Conservation (phyloP, 345 rosid species). For the Camelina neglecta region DNA sequence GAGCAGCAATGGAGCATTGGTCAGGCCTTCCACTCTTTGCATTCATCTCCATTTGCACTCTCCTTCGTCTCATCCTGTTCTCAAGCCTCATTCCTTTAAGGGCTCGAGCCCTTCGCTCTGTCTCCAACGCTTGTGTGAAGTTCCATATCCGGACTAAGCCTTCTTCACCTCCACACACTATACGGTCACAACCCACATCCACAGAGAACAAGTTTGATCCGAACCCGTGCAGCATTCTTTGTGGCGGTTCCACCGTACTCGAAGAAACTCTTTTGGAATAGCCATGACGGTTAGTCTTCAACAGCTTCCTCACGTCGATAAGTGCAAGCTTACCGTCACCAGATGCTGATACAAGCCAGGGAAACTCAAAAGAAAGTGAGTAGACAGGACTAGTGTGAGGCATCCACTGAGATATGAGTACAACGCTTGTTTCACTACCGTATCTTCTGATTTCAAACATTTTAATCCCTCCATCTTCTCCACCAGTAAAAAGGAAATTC, state of each 20-base stretch:
- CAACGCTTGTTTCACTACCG: conserved; percentile 29
- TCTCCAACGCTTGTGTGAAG: conserved; percentile 81
- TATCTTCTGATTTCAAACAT: conserved; percentile 71
- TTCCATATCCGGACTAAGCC: conserved; percentile 89
- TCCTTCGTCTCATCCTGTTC: conserved; percentile 80
- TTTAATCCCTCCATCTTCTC: conserved; percentile 89
- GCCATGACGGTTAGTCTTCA: conserved; percentile 51
- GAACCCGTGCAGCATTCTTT: conserved; percentile 88
- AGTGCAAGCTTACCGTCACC: conserved; percentile 82
- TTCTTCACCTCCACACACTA: conserved; percentile 90
- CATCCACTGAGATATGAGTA: conserved; percentile 76
- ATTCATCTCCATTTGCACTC: conserved; percentile 70
- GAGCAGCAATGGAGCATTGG: conserved; percentile 81
- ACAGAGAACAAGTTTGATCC: conserved; percentile 76
- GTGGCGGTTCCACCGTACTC: conserved; percentile 74
- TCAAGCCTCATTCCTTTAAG: conserved; percentile 72
- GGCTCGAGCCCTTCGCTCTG: conserved; percentile 64
- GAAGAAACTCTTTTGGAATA: conserved; percentile 48
- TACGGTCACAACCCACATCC: conserved; percentile 81
- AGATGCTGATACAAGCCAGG: conserved; percentile 97
- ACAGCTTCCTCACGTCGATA: conserved; percentile 78
- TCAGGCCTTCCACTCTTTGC: conserved; percentile 57
- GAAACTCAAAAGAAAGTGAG: conserved; percentile 91
- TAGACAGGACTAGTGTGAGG: conserved; percentile 84
- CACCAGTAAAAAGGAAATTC: conserved; percentile 85